phyloP scores from a whole-genome alignment of 2,329 filamentous ascomycete species.

The Penicillium nordicum region DNA sequence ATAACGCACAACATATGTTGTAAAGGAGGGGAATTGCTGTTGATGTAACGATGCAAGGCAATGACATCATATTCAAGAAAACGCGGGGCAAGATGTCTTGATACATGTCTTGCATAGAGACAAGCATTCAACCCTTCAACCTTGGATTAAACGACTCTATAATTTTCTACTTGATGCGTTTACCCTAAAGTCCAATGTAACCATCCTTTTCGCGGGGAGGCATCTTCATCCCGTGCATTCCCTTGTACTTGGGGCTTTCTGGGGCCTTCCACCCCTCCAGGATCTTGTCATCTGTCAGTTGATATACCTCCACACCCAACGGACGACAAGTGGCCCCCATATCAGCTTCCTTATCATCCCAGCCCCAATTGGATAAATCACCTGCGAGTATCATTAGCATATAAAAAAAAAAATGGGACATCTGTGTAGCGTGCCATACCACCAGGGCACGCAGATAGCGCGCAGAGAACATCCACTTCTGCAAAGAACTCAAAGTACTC shows the following conservation, averaged over 20 bases:
- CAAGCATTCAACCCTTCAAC: not conserved
- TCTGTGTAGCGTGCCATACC: conserved; percentile 36
- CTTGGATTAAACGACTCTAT: not conserved
- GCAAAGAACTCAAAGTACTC: conserved; percentile 73
- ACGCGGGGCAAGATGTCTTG: not conserved
- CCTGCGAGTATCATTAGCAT: conserved; percentile 38
- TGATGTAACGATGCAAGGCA: not conserved
- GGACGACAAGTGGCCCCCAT: conserved; percentile 70
- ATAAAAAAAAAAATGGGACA: not conserved
- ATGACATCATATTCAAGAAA: conserved; percentile 2
- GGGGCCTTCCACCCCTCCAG: conserved; percentile 63
- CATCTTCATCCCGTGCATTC: conserved; percentile 62
- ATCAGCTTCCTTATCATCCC: conserved; percentile 57
- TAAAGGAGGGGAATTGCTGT: not conserved
- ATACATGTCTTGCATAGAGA: not conserved
- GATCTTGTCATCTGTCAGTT: conserved; percentile 53
- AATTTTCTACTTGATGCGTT: not conserved
- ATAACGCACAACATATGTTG: not conserved
- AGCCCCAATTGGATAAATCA: conserved; percentile 78
- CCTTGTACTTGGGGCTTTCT: conserved; percentile 59
- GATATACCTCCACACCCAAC: conserved; percentile 70
- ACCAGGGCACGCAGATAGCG: conserved; percentile 69
- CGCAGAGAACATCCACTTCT: conserved; percentile 69
- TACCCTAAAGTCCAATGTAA: conserved; percentile 26
- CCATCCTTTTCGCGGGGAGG: conserved; percentile 36